These are phyloP conservation scores for Geosmithia putterillii DNA, from an alignment of 2,329 filamentous ascomycete species.

Conservation along the genomic window DNA sequence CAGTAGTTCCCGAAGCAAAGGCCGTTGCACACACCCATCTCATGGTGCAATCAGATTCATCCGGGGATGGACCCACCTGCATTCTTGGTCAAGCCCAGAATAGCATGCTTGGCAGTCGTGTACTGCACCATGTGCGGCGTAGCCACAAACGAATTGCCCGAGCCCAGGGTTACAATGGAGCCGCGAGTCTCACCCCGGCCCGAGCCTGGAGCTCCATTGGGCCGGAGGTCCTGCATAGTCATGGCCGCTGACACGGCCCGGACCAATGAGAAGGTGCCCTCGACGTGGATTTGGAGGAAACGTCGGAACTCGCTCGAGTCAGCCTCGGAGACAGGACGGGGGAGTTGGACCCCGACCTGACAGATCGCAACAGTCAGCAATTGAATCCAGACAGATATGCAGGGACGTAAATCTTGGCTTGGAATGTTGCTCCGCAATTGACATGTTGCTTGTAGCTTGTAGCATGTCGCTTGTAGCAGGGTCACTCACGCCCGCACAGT, in stretches of 20 bases:
- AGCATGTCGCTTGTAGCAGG: no score
- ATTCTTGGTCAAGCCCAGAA: constrained; percentile 1
- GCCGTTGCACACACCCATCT: no score
- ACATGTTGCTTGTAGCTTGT: no score
- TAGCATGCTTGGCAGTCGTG: constrained; percentile 1
- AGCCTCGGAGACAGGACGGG: constrained; percentile 4
- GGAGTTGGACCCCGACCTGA: neutral
- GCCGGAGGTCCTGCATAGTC: constrained; percentile 4
- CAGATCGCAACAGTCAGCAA: neutral
- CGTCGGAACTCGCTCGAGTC: constrained; percentile 4
- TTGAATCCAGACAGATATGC: no score
- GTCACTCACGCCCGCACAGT: constrained; percentile 6
- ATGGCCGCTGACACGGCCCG: constrained; percentile 3
- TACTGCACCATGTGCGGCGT: constrained; percentile 4
- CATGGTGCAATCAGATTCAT: neutral
- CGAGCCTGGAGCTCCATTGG: constrained; percentile 1
- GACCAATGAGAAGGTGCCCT: constrained; percentile 5
- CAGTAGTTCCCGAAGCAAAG: neutral
- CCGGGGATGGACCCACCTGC: neutral
- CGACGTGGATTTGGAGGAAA: constrained; percentile 5
- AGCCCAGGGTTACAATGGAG: constrained; percentile 6
- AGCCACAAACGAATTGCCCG: constrained; percentile 6
- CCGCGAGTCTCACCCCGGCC: constrained; percentile 4
- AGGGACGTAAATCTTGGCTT: no score
- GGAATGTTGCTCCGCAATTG: no score